Conservation (phyloP, 192 early-diverging fungal genomes). For the Phycomyces blakesleeanus region DNA sequence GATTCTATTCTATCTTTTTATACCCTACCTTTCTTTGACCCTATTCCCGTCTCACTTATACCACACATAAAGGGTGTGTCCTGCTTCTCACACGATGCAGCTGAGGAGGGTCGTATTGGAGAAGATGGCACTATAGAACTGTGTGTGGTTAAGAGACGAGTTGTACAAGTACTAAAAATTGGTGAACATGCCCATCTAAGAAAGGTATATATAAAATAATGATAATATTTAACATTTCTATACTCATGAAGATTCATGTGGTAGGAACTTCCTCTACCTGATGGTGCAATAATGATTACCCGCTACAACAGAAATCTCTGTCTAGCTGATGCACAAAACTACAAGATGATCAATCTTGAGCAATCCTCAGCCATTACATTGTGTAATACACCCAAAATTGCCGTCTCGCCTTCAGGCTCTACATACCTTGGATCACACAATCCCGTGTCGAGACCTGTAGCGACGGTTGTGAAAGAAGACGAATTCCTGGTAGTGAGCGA, state of each 20-base stretch:
- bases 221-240: no score
- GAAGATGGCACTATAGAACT: constrained; percentile 49
- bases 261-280: constrained; percentile 61
- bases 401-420: constrained; percentile 5
- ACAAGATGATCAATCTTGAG: constrained; percentile 60
- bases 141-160: constrained; percentile 47
- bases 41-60: constrained; percentile 34
- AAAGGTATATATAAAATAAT: no score
- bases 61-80: constrained; percentile 55
- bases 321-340: constrained; percentile 64
- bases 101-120: constrained; percentile 41
- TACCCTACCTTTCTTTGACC: constrained; percentile 49
- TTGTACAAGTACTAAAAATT: constrained; percentile 44
- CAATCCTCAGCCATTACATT: constrained; percentile 13
- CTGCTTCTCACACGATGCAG: constrained; percentile 52
- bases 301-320: constrained; percentile 55
- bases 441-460: constrained; percentile 50
- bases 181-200: constrained; percentile 37
- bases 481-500: constrained; percentile 74
- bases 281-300: constrained; percentile 56
- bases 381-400: constrained; percentile 30
- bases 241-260: constrained; percentile 6
- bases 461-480: constrained; percentile 52
- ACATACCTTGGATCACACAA: background rate
- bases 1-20: constrained; percentile 67